Conservation (phyloP, 2,329 filamentous ascomycete species). For the Metarhizium brunneum region DNA sequence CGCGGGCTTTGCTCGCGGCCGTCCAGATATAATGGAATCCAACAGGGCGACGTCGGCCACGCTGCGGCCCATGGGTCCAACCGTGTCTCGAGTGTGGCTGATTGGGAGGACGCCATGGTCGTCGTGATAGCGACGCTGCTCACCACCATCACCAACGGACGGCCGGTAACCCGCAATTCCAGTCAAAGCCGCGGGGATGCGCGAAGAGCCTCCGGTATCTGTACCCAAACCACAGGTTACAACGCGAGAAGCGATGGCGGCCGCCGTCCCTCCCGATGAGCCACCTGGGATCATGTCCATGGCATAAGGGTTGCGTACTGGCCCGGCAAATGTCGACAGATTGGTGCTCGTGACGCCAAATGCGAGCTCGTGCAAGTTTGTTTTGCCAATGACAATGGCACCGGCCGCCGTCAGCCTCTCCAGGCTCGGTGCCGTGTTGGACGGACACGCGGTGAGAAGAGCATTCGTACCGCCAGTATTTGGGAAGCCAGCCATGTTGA, state of each 20-base stretch:
- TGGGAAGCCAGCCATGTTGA: slow-evolving; percentile 8
- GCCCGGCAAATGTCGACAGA: slow-evolving; percentile 8
- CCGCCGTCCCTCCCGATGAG: slow-evolving; percentile 12
- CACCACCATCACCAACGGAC: slow-evolving; percentile 9
- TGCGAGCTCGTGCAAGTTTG: slow-evolving; percentile 37
- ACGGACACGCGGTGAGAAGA: slow-evolving; percentile 3
- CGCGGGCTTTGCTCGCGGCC: slow-evolving; percentile 8
- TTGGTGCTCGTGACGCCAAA: slow-evolving; percentile 13
- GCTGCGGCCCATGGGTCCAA: slow-evolving; percentile 55
- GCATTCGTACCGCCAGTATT: slow-evolving; percentile 11
- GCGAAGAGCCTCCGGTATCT: slow-evolving; percentile 12
- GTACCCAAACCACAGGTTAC: slow-evolving; percentile 13
- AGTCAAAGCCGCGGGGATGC: slow-evolving; percentile 12
- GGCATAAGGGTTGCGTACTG: slow-evolving; percentile 10
- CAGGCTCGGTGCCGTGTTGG: slow-evolving; percentile 10
- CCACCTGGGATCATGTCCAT: slow-evolving; percentile 11
- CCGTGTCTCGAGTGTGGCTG: slow-evolving; percentile 52
- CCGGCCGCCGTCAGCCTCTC: slow-evolving; percentile 15
- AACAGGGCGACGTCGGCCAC: slow-evolving; percentile 56
- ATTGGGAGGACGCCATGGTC: slow-evolving; percentile 49
- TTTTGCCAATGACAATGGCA: slow-evolving; percentile 32
- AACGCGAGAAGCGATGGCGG: slow-evolving; percentile 11
- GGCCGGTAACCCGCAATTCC: slow-evolving; percentile 11
- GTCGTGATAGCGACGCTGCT: slow-evolving; percentile 9
- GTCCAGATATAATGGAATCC: slow-evolving; percentile 54